Evolutionary conservation across 129 eudicot genomes (phyloP).

Genomic region (Ambrosia trifida): DNA sequence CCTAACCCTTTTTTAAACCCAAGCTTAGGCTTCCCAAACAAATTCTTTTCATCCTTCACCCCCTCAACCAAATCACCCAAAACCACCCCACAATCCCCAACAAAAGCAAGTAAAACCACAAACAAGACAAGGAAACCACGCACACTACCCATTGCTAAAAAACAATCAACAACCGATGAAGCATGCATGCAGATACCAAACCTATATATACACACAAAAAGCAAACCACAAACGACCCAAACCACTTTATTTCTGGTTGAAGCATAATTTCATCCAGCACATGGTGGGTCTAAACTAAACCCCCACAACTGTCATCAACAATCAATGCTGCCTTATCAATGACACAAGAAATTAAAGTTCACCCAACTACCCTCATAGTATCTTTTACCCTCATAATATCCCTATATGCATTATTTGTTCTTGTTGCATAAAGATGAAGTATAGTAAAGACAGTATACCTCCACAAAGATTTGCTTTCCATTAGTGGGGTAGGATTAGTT

Average conservation of each 20-base stretch:
- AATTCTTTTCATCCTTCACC: constrained; percentile 37
- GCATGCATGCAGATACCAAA: constrained; percentile 36
- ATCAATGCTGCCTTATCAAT: constrained; percentile 36
- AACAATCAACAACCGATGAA: constrained; percentile 11
- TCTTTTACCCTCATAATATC: constrained; percentile 22
- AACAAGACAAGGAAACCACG: constrained; percentile 18
- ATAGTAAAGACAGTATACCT: not conserved
- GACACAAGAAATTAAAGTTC: constrained; percentile 9
- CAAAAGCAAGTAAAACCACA: constrained; percentile 29
- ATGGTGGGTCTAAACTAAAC: constrained; percentile 37
- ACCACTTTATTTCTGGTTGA: constrained; percentile 23
- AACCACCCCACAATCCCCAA: constrained; percentile 26
- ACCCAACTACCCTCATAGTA: constrained; percentile 35
- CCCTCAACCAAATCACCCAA: constrained; percentile 36
- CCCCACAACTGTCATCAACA: constrained; percentile 36
- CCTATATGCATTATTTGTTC: constrained; percentile 24
- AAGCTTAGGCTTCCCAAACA: constrained; percentile 35
- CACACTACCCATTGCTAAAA: constrained; percentile 2
- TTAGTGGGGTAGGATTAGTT: constrained; percentile 19
- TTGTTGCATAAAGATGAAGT: constrained; percentile 1
- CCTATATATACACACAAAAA: constrained; percentile 36
- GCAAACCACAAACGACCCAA: constrained; percentile 2
- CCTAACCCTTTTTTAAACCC: constrained; percentile 40
- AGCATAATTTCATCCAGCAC: constrained; percentile 29
- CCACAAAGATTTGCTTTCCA: constrained; percentile 6